phyloP scores from a whole-genome alignment of 768 basidiomycete genomes.

The Tricholoma saponaceum region DNA sequence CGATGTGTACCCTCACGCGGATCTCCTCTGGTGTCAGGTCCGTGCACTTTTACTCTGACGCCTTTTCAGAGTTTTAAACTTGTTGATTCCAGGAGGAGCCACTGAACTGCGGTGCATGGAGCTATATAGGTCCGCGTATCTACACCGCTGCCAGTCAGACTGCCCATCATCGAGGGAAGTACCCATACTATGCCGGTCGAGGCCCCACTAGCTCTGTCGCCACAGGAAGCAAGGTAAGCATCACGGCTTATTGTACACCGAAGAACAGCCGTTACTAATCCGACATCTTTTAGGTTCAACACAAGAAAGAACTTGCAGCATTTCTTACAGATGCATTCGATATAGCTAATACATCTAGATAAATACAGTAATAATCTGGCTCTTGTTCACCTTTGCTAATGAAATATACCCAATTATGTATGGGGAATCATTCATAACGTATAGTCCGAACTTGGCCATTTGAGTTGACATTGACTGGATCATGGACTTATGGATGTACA shows the following conservation, averaged over 20 bases:
- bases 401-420: neutral
- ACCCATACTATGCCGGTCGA: constrained; percentile 88
- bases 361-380: neutral
- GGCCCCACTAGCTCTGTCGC: constrained; percentile 90
- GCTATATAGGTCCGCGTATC: constrained; percentile 90
- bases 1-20: constrained; percentile 95
- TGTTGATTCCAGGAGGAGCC: constrained; percentile 70
- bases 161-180: constrained; percentile 86
- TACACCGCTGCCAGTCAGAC: constrained; percentile 92
- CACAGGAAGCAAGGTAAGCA: constrained; percentile 80
- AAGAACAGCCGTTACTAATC: constrained; percentile 8
- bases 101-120: constrained; percentile 97
- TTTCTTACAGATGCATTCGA: constrained; percentile 65
- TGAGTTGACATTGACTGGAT: too few species aligned
- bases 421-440: neutral
- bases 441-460: too few species aligned
- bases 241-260: neutral
- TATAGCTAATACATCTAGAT: constrained; percentile 8
- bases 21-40: constrained; percentile 89
- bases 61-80: neutral
- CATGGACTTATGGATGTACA: too few species aligned
- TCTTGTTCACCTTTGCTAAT: neutral
- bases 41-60: constrained; percentile 4
- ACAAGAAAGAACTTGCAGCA: constrained; percentile 87
- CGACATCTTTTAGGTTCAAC: constrained; percentile 48